These are phyloP conservation scores for Lizanozyma gosingica DNA, from an alignment of 1,139 yeast genomes.

Conservation along the genomic window DNA sequence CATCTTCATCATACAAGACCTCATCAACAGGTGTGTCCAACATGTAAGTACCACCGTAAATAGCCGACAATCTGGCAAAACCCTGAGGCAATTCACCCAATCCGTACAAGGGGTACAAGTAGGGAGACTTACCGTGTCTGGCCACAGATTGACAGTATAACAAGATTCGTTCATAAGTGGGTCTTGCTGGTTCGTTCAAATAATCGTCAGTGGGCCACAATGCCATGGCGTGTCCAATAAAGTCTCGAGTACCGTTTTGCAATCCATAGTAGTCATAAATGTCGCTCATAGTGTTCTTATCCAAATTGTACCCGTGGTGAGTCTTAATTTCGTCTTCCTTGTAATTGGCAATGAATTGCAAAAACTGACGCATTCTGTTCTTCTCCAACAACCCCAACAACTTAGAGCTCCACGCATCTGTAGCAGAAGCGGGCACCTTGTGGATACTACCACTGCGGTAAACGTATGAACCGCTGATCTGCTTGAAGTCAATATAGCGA, in stretches of 20 bases:
- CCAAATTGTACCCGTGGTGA: constrained; percentile 81
- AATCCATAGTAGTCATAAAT: constrained; percentile 83
- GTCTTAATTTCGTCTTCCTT: constrained; percentile 72
- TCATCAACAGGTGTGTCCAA: constrained; percentile 93
- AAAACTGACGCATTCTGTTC: constrained; percentile 85
- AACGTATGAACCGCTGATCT: constrained; percentile 89
- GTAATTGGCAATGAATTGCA: constrained; percentile 80
- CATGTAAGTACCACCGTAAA: constrained; percentile 98
- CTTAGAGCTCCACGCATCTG: constrained; percentile 85
- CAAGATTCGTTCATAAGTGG: constrained; percentile 78
- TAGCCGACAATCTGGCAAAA: constrained; percentile 92
- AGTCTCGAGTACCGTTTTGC: constrained; percentile 90
- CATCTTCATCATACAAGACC: constrained; percentile 60
- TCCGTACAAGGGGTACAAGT: constrained; percentile 92
- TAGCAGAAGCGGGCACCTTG: constrained; percentile 88
- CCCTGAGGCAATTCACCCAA: constrained; percentile 98
- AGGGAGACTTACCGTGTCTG: constrained; percentile 93
- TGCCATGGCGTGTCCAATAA: constrained; percentile 98
- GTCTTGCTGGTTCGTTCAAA: constrained; percentile 82
- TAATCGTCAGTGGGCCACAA: constrained; percentile 92
- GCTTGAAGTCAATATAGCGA: constrained; percentile 91
- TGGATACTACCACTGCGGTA: constrained; percentile 87
- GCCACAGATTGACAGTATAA: constrained; percentile 88
- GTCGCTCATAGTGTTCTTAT: constrained; percentile 86
- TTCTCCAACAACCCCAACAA: constrained; percentile 96